Percentiles rank a stretch among this genome's conserved stretches.
Conservation (phyloP, 192 early-diverging fungal genomes). For the Coemansia erecta region DNA sequence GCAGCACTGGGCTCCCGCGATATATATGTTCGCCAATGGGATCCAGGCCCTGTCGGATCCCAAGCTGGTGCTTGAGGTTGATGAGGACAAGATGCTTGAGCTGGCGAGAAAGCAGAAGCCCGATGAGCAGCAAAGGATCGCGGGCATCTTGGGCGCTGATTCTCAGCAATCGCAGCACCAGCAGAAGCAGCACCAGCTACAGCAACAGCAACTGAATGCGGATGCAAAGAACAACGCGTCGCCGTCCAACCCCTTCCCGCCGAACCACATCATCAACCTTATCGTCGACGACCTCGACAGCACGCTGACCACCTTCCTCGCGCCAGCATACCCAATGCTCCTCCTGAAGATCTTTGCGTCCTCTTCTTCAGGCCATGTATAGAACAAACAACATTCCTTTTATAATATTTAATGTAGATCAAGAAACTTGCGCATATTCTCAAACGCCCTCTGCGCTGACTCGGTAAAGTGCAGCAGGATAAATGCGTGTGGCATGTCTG, state of each 20-base stretch:
- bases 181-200: no score
- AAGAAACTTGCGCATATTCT: conserved; percentile 20
- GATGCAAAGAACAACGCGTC: background rate
- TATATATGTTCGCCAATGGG: conserved; percentile 46
- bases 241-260: conserved; percentile 42
- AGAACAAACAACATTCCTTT: background rate
- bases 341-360: conserved; percentile 47
- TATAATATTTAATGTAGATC: background rate
- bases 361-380: conserved; percentile 2
- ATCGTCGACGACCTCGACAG: conserved; percentile 39
- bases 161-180: background rate
- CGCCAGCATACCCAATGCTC: conserved; percentile 49
- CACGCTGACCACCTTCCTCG: conserved; percentile 39
- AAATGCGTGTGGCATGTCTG: conserved; percentile 49
- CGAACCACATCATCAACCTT: conserved; percentile 46
- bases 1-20: conserved; percentile 49
- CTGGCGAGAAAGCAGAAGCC: conserved; percentile 1
- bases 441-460: conserved; percentile 30
- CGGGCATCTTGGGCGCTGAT: conserved; percentile 5
- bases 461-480: conserved; percentile 37
- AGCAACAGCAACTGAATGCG: background rate
- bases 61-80: conserved; percentile 24
- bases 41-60: conserved; percentile 46
- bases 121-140: conserved; percentile 10
- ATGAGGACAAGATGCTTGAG: conserved; percentile 4